Percentiles rank a stretch among this genome's conserved stretches.
Conservation (phyloP, 78 protist genomes). For the Dictyostelium intermedium region DNA sequence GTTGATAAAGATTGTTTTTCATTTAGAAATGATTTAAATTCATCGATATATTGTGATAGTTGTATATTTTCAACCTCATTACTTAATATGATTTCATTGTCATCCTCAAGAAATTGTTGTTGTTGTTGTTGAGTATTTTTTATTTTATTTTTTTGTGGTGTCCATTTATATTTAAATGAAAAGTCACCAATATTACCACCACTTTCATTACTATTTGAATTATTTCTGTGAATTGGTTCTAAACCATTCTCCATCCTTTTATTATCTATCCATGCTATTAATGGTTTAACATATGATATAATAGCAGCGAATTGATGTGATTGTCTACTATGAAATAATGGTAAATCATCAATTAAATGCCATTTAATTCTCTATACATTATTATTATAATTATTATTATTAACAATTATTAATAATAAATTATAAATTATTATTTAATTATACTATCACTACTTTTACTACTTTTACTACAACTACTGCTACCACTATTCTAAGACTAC, state of each 20-base stretch:
- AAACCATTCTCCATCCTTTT: slow-evolving; percentile 30
- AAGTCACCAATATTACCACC: neutral
- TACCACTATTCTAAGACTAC: too few species aligned
- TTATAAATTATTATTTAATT: too few species aligned
- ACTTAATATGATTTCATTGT: neutral
- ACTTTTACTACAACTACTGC: too few species aligned
- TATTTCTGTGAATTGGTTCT: slow-evolving; percentile 3
- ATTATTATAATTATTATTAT: too few species aligned
- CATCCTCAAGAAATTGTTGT: neutral
- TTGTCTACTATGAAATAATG: slow-evolving; percentile 53
- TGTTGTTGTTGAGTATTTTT: neutral
- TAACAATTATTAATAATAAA: too few species aligned
- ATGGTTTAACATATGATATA: slow-evolving; percentile 58
- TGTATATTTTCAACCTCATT: slow-evolving; percentile 12
- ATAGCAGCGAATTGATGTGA: slow-evolving; percentile 79
- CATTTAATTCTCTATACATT: slow-evolving; percentile 58
- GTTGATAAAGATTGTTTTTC: neutral
- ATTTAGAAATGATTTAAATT: slow-evolving; percentile 13
- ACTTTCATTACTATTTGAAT: neutral
- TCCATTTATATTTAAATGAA: neutral
- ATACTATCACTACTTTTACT: too few species aligned
- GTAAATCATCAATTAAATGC: slow-evolving; percentile 66
- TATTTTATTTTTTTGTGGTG: neutral
- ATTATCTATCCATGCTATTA: slow-evolving; percentile 14
- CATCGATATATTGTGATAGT: neutral